Evolutionary conservation across 2,329 filamentous ascomycete species (phyloP).

Genomic region (Fusarium odoratissimum): DNA sequence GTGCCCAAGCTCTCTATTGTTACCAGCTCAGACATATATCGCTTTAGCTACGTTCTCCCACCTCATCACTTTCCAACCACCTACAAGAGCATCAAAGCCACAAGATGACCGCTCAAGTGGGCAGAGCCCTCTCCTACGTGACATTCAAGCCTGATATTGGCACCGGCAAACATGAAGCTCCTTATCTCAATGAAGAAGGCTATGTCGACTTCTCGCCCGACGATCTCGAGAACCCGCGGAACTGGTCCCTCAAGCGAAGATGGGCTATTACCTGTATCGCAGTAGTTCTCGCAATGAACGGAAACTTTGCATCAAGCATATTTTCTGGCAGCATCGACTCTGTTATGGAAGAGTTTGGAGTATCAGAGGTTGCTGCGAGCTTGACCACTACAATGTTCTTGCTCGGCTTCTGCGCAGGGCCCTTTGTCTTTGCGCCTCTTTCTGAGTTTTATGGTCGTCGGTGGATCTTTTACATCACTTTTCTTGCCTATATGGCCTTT

Average conservation of each 20-base stretch:
- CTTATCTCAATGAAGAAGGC: conserved; percentile 61
- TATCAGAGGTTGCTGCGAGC: conserved; percentile 60
- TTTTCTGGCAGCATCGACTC: conserved; percentile 50
- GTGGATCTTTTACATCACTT: conserved; percentile 64
- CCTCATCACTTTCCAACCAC: neutral
- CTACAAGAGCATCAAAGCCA: neutral
- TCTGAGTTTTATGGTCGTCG: conserved; percentile 68
- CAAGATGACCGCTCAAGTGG: neutral
- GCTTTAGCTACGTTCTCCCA: neutral
- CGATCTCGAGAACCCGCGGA: conserved; percentile 63
- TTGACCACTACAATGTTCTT: conserved; percentile 66
- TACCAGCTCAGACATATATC: neutral
- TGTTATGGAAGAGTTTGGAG: conserved; percentile 52
- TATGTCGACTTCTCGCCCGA: conserved; percentile 61
- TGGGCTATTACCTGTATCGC: conserved; percentile 55
- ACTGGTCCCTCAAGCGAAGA: conserved; percentile 58
- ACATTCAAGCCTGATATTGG: conserved; percentile 6
- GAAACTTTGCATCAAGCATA: conserved; percentile 60
- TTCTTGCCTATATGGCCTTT: conserved; percentile 61
- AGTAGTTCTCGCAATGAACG: conserved; percentile 64
- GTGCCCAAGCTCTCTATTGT: neutral
- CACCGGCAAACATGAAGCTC: conserved; percentile 38
- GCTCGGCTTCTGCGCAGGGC: conserved; percentile 68
- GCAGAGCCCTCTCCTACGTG: conserved; percentile 1
- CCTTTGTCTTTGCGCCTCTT: conserved; percentile 67